Evolutionary conservation across 768 basidiomycete genomes (phyloP).

Genomic region (Mycena epipterygia): DNA sequence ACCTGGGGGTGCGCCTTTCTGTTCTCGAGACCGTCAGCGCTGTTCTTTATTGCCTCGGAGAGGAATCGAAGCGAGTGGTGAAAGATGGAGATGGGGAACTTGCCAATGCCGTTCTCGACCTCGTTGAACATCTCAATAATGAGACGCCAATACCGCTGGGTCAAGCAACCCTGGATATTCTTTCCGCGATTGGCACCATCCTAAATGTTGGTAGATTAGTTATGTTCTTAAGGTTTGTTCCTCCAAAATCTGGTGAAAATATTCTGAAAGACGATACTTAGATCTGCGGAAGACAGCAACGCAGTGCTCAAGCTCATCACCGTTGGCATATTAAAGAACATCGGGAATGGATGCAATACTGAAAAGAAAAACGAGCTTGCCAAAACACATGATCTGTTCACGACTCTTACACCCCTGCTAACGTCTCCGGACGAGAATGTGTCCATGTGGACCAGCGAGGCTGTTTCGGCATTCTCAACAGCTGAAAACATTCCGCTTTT

Average conservation of each 20-base stretch:
- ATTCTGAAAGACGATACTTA: background rate
- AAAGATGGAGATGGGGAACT: background rate
- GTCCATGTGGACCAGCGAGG: constrained; percentile 7
- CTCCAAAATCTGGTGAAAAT: background rate
- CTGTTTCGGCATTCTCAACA: background rate
- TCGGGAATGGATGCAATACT: background rate
- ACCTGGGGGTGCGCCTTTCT: background rate
- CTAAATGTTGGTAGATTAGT: background rate
- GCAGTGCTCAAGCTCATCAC: background rate
- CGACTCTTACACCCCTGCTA: background rate
- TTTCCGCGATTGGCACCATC: background rate
- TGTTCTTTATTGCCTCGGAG: background rate
- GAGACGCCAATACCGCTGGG: background rate
- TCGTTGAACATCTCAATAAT: background rate
- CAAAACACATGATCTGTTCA: constrained; percentile 1
- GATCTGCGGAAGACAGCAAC: constrained; percentile 1
- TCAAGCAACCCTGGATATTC: background rate
- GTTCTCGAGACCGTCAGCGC: background rate
- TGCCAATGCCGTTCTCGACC: background rate
- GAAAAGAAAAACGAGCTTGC: background rate
- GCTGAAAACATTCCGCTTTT: constrained; percentile 6
- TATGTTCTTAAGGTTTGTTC: background rate
- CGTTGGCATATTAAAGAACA: background rate
- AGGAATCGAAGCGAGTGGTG: background rate
- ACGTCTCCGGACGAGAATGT: background rate